Percentiles rank a stretch among this genome's conserved stretches.
These are phyloP conservation scores for Leishmania amazonensis DNA, from an alignment of 208 protist species.

Conservation along the genomic window DNA sequence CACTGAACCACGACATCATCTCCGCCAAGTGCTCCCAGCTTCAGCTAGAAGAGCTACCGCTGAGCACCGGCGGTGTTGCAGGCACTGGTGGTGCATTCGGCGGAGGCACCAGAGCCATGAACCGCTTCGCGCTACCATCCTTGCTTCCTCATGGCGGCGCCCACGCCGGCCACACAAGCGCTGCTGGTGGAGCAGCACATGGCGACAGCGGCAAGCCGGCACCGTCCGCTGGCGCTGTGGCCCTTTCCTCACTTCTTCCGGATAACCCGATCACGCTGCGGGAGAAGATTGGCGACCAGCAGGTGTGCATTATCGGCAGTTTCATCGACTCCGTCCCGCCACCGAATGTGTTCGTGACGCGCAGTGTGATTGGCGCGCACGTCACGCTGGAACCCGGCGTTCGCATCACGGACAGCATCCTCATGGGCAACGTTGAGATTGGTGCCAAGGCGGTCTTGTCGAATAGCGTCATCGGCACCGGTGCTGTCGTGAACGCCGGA, in stretches of 20 bases:
- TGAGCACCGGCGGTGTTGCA: background rate
- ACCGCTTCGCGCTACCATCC: slow-evolving; percentile 5
- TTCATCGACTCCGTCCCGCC: slow-evolving; percentile 59
- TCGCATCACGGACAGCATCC: slow-evolving; percentile 73
- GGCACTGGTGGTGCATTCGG: background rate
- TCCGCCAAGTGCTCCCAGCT: slow-evolving; percentile 53
- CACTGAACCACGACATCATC: slow-evolving; percentile 73
- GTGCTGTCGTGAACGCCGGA: slow-evolving; percentile 50
- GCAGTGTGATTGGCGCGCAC: slow-evolving; percentile 79
- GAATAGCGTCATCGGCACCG: slow-evolving; percentile 61
- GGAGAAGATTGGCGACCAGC: slow-evolving; percentile 34
- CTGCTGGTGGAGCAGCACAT: background rate
- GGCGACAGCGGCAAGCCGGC: slow-evolving; percentile 12
- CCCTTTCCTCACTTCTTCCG: slow-evolving; percentile 48
- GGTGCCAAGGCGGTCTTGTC: slow-evolving; percentile 51
- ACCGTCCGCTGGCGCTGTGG: slow-evolving; percentile 26
- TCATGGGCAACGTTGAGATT: slow-evolving; percentile 74
- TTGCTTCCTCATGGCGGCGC: slow-evolving; percentile 6
- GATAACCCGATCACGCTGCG: slow-evolving; percentile 63
- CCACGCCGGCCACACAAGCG: slow-evolving; percentile 6
- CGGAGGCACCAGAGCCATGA: background rate
- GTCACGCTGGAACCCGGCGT: slow-evolving; percentile 63
- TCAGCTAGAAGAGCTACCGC: slow-evolving; percentile 31
- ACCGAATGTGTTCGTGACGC: slow-evolving; percentile 60
- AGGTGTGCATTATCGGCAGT: slow-evolving; percentile 65